phyloP scores from a whole-genome alignment of 768 basidiomycete genomes.

The Phlebiopsis gigantea region DNA sequence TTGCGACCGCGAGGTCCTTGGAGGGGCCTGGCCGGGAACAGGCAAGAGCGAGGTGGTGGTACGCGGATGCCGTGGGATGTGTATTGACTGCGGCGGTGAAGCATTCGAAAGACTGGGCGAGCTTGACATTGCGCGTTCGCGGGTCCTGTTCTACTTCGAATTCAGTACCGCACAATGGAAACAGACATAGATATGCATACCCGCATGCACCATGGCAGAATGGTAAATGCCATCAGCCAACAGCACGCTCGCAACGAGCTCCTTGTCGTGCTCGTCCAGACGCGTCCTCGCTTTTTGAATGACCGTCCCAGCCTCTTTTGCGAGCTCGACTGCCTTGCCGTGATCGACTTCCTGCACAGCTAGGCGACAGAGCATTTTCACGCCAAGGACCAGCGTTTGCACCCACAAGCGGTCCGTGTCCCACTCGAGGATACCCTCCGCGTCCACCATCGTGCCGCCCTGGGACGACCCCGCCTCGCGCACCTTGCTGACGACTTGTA shows the following conservation, averaged over 20 bases:
- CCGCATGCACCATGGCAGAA: conserved; percentile 62
- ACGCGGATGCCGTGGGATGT: conserved; percentile 48
- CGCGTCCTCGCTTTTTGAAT: conserved; percentile 57
- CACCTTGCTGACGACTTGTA: conserved; percentile 80
- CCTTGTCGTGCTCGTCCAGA: conserved; percentile 41
- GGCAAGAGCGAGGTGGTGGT: conserved; percentile 80
- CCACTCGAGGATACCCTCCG: conserved; percentile 30
- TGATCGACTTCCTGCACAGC: conserved; percentile 25
- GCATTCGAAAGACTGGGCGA: conserved; percentile 50
- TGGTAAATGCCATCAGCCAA: conserved; percentile 73
- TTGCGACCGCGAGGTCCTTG: conserved; percentile 64
- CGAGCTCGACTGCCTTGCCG: conserved; percentile 41
- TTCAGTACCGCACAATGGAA: not conserved
- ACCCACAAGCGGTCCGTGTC: conserved; percentile 75
- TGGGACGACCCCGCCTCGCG: conserved; percentile 52
- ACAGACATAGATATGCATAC: conserved; percentile 28
- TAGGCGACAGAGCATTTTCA: conserved; percentile 66
- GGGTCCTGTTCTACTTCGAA: conserved; percentile 55
- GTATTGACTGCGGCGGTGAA: conserved; percentile 44
- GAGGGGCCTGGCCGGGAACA: conserved; percentile 57
- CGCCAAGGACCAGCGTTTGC: conserved; percentile 70
- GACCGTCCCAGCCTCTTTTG: conserved; percentile 53
- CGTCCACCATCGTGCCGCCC: conserved; percentile 15
- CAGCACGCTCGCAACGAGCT: conserved; percentile 53
- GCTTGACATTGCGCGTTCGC: conserved; percentile 49